phyloP scores from a whole-genome alignment of 2,329 filamentous ascomycete species.

The Colletotrichum aenigma region DNA sequence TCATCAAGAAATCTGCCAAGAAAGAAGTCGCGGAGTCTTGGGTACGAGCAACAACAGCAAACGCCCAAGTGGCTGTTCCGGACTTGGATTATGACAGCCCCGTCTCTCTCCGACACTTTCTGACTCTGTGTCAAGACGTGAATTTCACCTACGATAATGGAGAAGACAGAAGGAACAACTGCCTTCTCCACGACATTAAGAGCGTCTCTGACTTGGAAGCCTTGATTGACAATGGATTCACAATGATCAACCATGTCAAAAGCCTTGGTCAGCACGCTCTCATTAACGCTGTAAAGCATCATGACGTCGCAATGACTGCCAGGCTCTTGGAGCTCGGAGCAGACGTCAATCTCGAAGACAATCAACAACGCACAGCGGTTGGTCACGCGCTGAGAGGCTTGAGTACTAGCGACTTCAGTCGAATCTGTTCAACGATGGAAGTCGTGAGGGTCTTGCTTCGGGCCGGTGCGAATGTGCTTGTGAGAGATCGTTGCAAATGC shows the following conservation, averaged over 20 bases:
- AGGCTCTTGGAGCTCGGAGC: neutral
- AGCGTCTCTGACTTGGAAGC: neutral
- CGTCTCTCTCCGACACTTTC: neutral
- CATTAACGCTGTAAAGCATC: neutral
- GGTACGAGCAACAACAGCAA: neutral
- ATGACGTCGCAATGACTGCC: rapidly evolving
- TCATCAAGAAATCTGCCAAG: rapidly evolving
- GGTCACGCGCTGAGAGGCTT: neutral
- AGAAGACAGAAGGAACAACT: rapidly evolving
- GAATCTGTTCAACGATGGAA: neutral
- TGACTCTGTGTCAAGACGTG: neutral
- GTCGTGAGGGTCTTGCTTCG: neutral
- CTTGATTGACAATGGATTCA: neutral
- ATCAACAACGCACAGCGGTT: neutral
- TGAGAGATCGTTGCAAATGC: neutral
- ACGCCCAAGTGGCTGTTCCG: no score
- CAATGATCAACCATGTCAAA: neutral
- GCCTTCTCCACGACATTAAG: neutral
- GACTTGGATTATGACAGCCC: rapidly evolving
- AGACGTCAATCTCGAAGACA: neutral
- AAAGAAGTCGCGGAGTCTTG: neutral
- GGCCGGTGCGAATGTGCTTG: neutral
- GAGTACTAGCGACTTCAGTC: rapidly evolving
- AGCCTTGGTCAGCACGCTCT: neutral
- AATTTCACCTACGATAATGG: neutral